Conservation (phyloP, 2,329 filamentous ascomycete species). For the Penicillium italicum region DNA sequence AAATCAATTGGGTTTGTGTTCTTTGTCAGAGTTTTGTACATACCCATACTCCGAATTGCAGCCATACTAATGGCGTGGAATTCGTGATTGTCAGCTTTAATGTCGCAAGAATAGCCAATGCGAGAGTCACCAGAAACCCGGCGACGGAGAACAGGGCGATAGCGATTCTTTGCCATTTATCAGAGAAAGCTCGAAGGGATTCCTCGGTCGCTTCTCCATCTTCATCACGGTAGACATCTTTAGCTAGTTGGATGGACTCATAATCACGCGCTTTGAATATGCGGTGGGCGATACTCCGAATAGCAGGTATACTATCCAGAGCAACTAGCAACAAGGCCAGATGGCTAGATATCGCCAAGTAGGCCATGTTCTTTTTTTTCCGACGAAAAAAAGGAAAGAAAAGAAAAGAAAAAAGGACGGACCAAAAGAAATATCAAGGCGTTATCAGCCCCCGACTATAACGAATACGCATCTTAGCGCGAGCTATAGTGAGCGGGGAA, state of each 20-base stretch:
- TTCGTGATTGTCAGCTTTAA: conserved; percentile 33
- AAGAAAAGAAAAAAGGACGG: background rate
- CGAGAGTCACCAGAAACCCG: conserved; percentile 56
- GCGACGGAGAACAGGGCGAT: conserved; percentile 53
- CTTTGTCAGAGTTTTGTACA: conserved; percentile 28
- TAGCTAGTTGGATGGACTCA: conserved; percentile 18
- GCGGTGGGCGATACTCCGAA: conserved; percentile 21
- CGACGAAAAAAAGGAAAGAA: background rate
- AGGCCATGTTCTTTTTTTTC: conserved; percentile 26
- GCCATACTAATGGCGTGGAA: conserved; percentile 54
- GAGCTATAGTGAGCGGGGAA: background rate
- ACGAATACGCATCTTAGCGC: background rate
- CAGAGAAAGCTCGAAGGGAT: conserved; percentile 60
- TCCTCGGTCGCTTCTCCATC: conserved; percentile 67
- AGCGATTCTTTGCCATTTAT: conserved; percentile 54
- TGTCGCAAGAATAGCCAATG: conserved; percentile 54
- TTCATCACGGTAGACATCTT: conserved; percentile 60
- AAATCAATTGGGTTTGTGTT: background rate
- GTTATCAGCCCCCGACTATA: background rate
- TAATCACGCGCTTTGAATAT: conserved; percentile 17
- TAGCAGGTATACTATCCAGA: conserved; percentile 27
- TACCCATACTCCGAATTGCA: conserved; percentile 62
- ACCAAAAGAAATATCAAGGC: background rate
- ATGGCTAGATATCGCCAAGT: conserved; percentile 17
- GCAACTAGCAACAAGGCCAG: conserved; percentile 26